Base-by-base conservation (phyloP, 352 stramenopile genomes). In the Hyaloperonospora brassicae region DNA sequence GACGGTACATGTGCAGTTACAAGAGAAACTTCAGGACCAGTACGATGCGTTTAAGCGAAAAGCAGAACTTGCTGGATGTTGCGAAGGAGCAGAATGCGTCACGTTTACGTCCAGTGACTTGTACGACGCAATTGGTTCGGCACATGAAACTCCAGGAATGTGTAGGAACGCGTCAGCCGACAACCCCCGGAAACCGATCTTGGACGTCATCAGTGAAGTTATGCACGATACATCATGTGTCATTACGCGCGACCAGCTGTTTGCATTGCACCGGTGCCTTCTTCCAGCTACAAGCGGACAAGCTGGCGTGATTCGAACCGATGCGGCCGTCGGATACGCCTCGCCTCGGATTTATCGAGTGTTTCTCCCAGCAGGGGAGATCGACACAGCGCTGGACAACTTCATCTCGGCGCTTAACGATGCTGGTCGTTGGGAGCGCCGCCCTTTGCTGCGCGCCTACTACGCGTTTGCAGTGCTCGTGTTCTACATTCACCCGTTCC, bases 401-500 rank as follows among this genome's bases (percentile, higher is more conserved):
- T 56, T 87, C 22, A 47, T 89, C 0, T 14, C 43, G 0, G 72
- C 56, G 1, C 64, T 92, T 21, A 88, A 89, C 35, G 64, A 74
- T 14, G 8, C 56, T 0, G 64, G 55, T 8, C 61, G 44, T 1
- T 84, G 75, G 70, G 48, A 70, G 13, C 54, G 69, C 7, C 66
- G 73, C 2, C 81, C 76, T n/a, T 59, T 89, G 17, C 57, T 92
- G 6, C 76, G 74, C 35, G 81, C 77, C 0, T 92, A 92, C 60
- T 92, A 89, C 50, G 68, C 76, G 6, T 92, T 89, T 36, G 74
- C 79, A 10, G 76, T 86, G 25, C 64, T 92, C 2, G 81, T 89
- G 43, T 92, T 89, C 56, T 92, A 75, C 55, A 89, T 92, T 46
- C 81, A 92, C 45, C 81, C 81, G 14, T 91, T 90, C 58, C 75